Percentiles rank a stretch among this genome's conserved stretches.
Evolutionary conservation across 495 filamentous ascomycete species (phyloP).

Genomic region (Hypoxylon subgilvum): DNA sequence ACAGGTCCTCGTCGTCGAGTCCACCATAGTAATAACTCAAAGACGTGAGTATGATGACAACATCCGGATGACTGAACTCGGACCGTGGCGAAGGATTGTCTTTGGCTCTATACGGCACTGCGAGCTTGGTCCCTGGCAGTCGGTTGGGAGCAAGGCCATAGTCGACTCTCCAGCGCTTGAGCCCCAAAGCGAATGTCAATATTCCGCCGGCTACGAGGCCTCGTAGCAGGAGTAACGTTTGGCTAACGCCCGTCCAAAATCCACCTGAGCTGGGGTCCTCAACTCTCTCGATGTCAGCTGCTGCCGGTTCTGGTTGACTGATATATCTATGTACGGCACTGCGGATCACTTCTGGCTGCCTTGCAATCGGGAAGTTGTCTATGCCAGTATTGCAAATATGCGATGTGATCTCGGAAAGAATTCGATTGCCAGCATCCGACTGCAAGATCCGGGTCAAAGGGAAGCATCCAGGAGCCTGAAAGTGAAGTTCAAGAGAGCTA

Average conservation of each 20-base stretch:
- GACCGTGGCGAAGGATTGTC: conserved; percentile 66
- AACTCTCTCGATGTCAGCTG: conserved; percentile 44
- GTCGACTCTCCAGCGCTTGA: conserved; percentile 71
- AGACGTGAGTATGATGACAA: conserved; percentile 69
- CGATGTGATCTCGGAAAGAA: conserved; percentile 42
- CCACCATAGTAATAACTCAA: conserved; percentile 74
- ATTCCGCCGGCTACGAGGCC: conserved; percentile 66
- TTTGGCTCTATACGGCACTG: conserved; percentile 76
- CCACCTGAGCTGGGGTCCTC: conserved; percentile 33
- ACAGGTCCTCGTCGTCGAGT: conserved; percentile 60
- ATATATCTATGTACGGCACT: conserved; percentile 54
- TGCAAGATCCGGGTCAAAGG: conserved; percentile 54
- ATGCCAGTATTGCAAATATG: conserved; percentile 49
- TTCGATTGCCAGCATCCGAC: conserved; percentile 36
- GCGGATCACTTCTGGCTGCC: conserved; percentile 45
- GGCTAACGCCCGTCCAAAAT: conserved; percentile 46
- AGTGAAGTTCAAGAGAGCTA: conserved; percentile 48
- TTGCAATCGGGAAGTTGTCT: conserved; percentile 48
- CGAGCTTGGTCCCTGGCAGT: conserved; percentile 55
- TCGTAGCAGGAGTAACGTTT: conserved; percentile 61
- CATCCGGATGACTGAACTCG: conserved; percentile 79
- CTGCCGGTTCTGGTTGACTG: conserved; percentile 35
- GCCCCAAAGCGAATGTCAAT: conserved; percentile 58
- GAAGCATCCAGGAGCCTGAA: conserved; percentile 43
- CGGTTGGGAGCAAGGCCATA: conserved; percentile 64